phyloP scores from a whole-genome alignment of 805 yeast species.

The Komagataella ulmi region DNA sequence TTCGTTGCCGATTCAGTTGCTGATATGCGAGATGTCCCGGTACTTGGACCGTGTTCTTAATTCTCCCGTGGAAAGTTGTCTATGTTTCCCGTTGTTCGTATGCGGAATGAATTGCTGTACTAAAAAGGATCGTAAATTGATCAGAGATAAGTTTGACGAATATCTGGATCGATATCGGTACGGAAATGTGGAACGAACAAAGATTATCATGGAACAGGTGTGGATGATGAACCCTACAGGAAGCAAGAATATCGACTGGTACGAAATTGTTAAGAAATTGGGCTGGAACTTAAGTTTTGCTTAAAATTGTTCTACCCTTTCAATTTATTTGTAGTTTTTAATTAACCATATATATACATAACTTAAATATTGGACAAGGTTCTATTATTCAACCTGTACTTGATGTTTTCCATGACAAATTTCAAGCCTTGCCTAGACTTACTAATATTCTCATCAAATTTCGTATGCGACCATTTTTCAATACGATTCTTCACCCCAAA shows the following conservation, averaged over 20 bases:
- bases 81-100: slow-evolving; percentile 68
- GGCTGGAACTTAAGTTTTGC: slow-evolving; percentile 81
- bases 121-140: slow-evolving; percentile 33
- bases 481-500: slow-evolving; percentile 57
- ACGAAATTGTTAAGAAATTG: slow-evolving; percentile 43
- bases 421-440: slow-evolving; percentile 63
- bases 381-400: slow-evolving; percentile 6
- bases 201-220: slow-evolving; percentile 29
- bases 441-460: slow-evolving; percentile 53
- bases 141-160: slow-evolving; percentile 37
- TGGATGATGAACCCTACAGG: slow-evolving; percentile 40
- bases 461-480: slow-evolving; percentile 68
- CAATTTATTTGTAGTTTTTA: neutral
- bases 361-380: neutral
- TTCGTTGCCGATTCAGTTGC: slow-evolving; percentile 46
- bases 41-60: slow-evolving; percentile 51
- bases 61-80: slow-evolving; percentile 54
- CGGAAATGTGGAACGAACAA: slow-evolving; percentile 39
- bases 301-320: slow-evolving; percentile 8
- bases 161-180: slow-evolving; percentile 55
- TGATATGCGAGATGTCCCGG: slow-evolving; percentile 37
- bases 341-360: neutral
- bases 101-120: slow-evolving; percentile 60
- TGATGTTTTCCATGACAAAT: slow-evolving; percentile 50
- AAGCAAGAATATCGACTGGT: slow-evolving; percentile 59